Percentiles rank a stretch among this genome's conserved stretches.
Conservation (phyloP, 176 grass and related monocot genomes). For the Chloris gayana region DNA sequence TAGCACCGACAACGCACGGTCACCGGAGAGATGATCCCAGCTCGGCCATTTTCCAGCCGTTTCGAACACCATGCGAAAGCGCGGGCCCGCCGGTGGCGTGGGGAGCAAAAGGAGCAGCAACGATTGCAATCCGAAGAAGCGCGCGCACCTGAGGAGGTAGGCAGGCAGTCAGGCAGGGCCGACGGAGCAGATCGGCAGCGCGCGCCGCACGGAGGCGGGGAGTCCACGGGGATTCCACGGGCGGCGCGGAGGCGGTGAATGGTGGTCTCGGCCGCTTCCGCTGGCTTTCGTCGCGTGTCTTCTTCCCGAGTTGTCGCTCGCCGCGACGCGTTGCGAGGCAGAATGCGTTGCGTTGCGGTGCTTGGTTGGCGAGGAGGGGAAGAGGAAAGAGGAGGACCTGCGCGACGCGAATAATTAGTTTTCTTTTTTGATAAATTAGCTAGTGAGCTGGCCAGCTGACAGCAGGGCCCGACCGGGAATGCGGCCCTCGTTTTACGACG, state of each 20-base stretch:
- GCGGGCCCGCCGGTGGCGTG: not conserved
- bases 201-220: not conserved
- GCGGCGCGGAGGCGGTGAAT: conserved; percentile 7
- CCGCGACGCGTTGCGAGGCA: not conserved
- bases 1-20: conserved; percentile 11
- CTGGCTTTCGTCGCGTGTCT: conserved; percentile 28
- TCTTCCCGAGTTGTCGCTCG: conserved; percentile 29
- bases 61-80: not conserved
- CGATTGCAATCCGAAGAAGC: not conserved
- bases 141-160: conserved; percentile 42
- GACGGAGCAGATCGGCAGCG: conserved; percentile 7
- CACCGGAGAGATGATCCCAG: not conserved
- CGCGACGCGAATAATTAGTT: not conserved
- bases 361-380: conserved; percentile 10
- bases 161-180: conserved; percentile 9
- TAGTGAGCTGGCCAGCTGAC: not conserved
- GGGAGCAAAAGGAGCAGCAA: not conserved
- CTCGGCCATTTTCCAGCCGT: not conserved
- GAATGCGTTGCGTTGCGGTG: not conserved
- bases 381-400: not conserved
- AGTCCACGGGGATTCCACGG: conserved; percentile 52
- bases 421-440: not conserved
- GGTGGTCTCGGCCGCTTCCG: conserved; percentile 33
- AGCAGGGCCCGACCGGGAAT: not conserved
- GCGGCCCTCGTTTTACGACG: conserved; percentile 4